A percentile compares a stretch with the other conserved stretches of the same genome.
phyloP scores from a whole-genome alignment of 345 rosid species.

The Draba incana region DNA sequence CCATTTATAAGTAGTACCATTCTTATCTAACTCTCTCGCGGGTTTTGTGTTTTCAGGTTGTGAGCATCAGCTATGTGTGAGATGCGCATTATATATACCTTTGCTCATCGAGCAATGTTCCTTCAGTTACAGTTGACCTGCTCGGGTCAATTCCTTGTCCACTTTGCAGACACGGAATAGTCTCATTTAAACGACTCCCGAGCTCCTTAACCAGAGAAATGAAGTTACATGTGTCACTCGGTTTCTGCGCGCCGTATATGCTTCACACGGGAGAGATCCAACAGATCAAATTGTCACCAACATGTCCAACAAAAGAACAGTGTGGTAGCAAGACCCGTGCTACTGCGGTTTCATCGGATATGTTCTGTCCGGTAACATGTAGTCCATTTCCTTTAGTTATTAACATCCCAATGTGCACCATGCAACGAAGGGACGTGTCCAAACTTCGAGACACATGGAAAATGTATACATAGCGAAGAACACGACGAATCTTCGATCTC shows the following conservation, averaged over 20 bases:
- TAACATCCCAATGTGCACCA: conserved; percentile 85
- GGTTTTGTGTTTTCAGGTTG: conserved; percentile 64
- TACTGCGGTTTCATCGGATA: conserved; percentile 81
- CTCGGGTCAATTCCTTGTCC: conserved; percentile 97
- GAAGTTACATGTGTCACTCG: conserved; percentile 70
- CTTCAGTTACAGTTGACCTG: conserved; percentile 64
- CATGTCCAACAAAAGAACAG: conserved; percentile 56
- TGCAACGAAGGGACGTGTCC: conserved; percentile 88
- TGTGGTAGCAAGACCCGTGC: conserved; percentile 66
- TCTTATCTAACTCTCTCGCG: no score
- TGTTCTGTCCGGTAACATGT: conserved; percentile 88
- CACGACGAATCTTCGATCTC: conserved; percentile 50
- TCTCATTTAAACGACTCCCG: conserved; percentile 67
- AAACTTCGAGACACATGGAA: conserved; percentile 64
- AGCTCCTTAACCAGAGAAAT: conserved; percentile 68
- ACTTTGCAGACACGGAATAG: conserved; percentile 88
- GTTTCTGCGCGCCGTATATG: conserved; percentile 90
- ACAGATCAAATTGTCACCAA: conserved; percentile 63
- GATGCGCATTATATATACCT: conserved; percentile 83
- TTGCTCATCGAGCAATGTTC: conserved; percentile 77
- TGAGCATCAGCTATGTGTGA: conserved; percentile 88
- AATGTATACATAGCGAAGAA: conserved; percentile 44
- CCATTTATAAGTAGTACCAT: no score
- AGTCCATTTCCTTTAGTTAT: conserved; percentile 91
- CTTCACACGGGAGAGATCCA: conserved; percentile 71